These are phyloP conservation scores for Syzygium aromaticum DNA, from an alignment of 345 rosid species.

Conservation along the genomic window DNA sequence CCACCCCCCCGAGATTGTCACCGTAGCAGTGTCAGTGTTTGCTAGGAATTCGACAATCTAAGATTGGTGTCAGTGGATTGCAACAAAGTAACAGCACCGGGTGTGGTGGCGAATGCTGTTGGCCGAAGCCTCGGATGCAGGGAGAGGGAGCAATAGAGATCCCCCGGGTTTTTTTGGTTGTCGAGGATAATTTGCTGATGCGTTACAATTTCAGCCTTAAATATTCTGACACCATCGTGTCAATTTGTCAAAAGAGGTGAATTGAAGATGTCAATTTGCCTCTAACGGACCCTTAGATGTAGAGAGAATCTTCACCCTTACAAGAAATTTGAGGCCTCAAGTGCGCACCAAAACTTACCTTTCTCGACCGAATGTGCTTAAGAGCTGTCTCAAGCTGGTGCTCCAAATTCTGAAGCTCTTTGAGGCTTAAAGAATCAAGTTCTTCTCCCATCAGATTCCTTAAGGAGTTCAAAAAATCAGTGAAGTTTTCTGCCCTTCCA, in stretches of 20 bases:
- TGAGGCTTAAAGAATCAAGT: slow-evolving; percentile 55
- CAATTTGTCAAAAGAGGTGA: background rate
- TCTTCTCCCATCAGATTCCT: slow-evolving; percentile 95
- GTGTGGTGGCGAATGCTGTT: background rate
- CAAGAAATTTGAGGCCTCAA: background rate
- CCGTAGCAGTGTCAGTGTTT: background rate
- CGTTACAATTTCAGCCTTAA: background rate
- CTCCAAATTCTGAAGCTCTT: slow-evolving; percentile 78
- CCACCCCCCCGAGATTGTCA: background rate
- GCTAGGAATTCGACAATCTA: background rate
- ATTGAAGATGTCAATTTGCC: background rate
- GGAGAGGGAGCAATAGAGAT: background rate
- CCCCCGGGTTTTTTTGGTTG: background rate
- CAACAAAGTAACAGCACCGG: background rate
- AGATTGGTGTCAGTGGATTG: background rate
- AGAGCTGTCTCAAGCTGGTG: slow-evolving; percentile 71
- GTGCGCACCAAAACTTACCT: slow-evolving; percentile 23
- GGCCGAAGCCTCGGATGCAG: background rate
- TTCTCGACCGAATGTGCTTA: slow-evolving; percentile 62
- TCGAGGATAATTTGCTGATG: background rate
- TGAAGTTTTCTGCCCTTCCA: background rate
- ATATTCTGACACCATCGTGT: background rate
- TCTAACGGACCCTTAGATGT: background rate
- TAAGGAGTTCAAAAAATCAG: background rate
- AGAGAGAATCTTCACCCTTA: background rate